Conservation (phyloP, 768 basidiomycete genomes). For the Agrocybe praecox region DNA sequence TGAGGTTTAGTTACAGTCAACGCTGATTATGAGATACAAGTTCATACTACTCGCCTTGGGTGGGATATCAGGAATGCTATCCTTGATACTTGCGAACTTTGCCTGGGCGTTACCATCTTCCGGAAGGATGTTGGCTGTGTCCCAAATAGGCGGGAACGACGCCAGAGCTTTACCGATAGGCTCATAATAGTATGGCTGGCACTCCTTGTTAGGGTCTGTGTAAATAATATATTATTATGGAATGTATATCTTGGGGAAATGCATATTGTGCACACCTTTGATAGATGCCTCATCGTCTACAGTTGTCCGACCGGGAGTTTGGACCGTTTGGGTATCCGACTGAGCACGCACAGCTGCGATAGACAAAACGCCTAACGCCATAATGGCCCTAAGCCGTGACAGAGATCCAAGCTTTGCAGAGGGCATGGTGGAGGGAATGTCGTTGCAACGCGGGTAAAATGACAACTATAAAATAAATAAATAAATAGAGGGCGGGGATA, state of each 20-base stretch:
- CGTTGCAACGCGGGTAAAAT: not conserved
- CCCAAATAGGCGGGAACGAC: constrained; percentile 48
- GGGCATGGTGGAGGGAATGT: not conserved
- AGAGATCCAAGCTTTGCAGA: not conserved
- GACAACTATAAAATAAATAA: not conserved
- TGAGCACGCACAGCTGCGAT: constrained; percentile 3
- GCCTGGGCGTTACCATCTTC: constrained; percentile 43
- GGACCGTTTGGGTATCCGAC: constrained; percentile 12
- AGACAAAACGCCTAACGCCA: constrained; percentile 17
- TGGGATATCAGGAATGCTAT: constrained; percentile 47
- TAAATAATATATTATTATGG: not conserved
- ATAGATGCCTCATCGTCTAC: constrained; percentile 39
- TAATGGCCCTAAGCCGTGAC: constrained; percentile 6
- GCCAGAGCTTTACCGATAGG: constrained; percentile 31
- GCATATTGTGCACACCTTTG: constrained; percentile 35
- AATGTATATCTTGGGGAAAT: too few species aligned
- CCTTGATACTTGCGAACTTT: constrained; percentile 45
- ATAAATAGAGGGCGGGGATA: not conserved
- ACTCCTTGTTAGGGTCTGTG: constrained; percentile 31
- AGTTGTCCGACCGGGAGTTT: constrained; percentile 27
- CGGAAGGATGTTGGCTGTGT: constrained; percentile 42
- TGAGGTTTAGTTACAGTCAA: too few species aligned
- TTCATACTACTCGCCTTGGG: constrained; percentile 35
- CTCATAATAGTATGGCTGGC: constrained; percentile 43
- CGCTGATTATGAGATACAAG: not conserved